A percentile compares a stretch with the other conserved stretches of the same genome.
Conservation (phyloP, 139 green algal genomes). For the Picochlorum sp. region DNA sequence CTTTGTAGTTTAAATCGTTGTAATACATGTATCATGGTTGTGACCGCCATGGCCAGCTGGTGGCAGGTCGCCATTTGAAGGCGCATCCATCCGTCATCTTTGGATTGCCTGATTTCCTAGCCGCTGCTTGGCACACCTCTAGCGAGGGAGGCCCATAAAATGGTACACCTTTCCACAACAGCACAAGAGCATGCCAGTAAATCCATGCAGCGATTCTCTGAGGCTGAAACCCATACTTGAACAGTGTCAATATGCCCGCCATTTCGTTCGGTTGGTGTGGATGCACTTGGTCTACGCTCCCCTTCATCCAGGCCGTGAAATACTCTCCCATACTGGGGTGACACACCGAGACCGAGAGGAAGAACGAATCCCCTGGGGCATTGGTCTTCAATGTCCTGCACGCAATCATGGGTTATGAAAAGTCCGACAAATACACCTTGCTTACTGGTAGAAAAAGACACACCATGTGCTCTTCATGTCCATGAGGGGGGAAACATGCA, state of each 20-base stretch:
- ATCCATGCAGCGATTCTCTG: slow-evolving; percentile 81
- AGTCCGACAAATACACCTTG: neutral
- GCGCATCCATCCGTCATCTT: neutral
- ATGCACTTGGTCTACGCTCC: neutral
- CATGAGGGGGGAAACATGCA: slow-evolving; percentile 94
- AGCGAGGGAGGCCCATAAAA: slow-evolving; percentile 39
- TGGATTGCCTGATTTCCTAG: neutral
- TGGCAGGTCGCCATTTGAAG: neutral
- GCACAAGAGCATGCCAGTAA: slow-evolving; percentile 77
- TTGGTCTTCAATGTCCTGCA: slow-evolving; percentile 24
- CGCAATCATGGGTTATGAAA: neutral
- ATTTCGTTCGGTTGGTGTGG: slow-evolving; percentile 27
- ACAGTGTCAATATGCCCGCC: slow-evolving; percentile 20
- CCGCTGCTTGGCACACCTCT: neutral
- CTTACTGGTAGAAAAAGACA: slow-evolving; percentile 15
- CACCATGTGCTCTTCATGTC: slow-evolving; percentile 80
- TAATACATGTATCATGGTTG: no score
- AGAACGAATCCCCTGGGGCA: slow-evolving; percentile 23
- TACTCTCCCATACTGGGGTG: slow-evolving; percentile 55
- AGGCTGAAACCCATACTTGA: slow-evolving; percentile 67
- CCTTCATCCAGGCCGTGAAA: slow-evolving; percentile 51
- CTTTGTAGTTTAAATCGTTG: no score
- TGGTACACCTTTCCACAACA: slow-evolving; percentile 61
- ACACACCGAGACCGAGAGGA: slow-evolving; percentile 35
- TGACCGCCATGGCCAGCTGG: neutral